Conservation (phyloP, 1,284 basidiomycete species). For the Ustanciosporium gigantosporum region DNA sequence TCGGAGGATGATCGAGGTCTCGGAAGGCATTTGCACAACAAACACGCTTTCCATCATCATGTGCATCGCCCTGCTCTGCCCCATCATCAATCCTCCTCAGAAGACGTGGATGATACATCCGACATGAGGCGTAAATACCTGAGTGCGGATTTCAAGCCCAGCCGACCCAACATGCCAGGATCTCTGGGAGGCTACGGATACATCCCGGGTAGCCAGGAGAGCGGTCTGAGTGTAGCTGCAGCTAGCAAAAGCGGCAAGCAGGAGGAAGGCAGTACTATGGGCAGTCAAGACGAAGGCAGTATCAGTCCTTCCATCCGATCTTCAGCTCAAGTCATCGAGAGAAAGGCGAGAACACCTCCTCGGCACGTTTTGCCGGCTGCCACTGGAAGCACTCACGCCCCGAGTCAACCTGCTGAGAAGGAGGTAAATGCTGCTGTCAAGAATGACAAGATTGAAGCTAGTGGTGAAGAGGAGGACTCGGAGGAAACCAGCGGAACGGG, state of each 20-base stretch:
- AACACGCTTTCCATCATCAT: constrained; percentile 4
- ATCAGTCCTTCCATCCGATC: constrained; percentile 49
- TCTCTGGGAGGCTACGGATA: constrained; percentile 53
- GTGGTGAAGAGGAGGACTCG: constrained; percentile 26
- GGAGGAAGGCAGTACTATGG: constrained; percentile 9
- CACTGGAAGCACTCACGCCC: not conserved
- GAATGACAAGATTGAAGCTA: not conserved
- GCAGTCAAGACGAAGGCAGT: constrained; percentile 30
- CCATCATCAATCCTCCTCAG: constrained; percentile 25
- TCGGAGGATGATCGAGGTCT: constrained; percentile 27
- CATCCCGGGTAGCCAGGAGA: constrained; percentile 56
- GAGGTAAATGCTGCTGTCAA: not conserved
- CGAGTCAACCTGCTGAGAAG: not conserved
- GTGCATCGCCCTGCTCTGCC: constrained; percentile 9
- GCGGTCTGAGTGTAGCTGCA: constrained; percentile 36
- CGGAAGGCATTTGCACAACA: constrained; percentile 6
- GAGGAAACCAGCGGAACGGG: constrained; percentile 22
- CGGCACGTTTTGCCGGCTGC: not conserved
- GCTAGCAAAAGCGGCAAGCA: not conserved
- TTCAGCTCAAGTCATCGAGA: constrained; percentile 38
- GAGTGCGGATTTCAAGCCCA: not conserved
- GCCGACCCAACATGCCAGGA: constrained; percentile 24
- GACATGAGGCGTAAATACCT: not conserved
- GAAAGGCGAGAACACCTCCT: not conserved
- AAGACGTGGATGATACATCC: constrained; percentile 21